Evolutionary conservation across 202 grass and related monocot species (phyloP).

Genomic region (Cymbopogon flexuosus): DNA sequence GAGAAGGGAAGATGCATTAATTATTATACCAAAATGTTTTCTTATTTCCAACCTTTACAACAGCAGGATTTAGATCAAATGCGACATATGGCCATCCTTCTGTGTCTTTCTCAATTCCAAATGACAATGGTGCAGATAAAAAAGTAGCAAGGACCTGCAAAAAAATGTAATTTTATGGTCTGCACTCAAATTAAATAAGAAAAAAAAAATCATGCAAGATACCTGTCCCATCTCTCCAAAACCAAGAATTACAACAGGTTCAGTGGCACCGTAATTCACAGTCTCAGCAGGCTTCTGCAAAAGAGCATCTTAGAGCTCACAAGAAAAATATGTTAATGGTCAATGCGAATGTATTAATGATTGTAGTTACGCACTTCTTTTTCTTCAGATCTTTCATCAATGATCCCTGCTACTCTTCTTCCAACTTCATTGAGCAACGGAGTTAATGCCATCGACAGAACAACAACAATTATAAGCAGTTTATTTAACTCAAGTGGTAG

Average conservation of each 20-base stretch:
- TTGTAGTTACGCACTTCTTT: constrained; percentile 57
- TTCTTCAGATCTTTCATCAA: constrained; percentile 69
- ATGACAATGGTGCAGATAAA: constrained; percentile 83
- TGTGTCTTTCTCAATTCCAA: constrained; percentile 46
- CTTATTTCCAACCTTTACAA: constrained; percentile 70
- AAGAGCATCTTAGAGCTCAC: constrained; percentile 30
- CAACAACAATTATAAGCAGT: constrained; percentile 97
- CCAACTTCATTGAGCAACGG: constrained; percentile 92
- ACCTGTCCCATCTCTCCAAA: constrained; percentile 97
- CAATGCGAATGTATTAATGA: background rate
- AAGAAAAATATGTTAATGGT: constrained; percentile 22
- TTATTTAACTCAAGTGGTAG: constrained; percentile 96
- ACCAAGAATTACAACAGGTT: constrained; percentile 92
- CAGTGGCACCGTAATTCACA: constrained; percentile 70
- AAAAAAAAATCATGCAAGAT: constrained; percentile 32
- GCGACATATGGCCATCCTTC: constrained; percentile 83
- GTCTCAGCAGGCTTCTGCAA: constrained; percentile 65
- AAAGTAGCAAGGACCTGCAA: constrained; percentile 87
- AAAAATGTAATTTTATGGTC: constrained; percentile 16
- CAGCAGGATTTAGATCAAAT: constrained; percentile 88
- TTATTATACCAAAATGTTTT: constrained; percentile 14
- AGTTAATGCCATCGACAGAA: constrained; percentile 96
- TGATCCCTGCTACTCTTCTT: constrained; percentile 58
- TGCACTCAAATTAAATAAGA: constrained; percentile 1
- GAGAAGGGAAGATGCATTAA: background rate